A percentile compares a stretch with the other conserved stretches of the same genome.
Conservation (phyloP, 2,329 filamentous ascomycete species). For the Xylariaceae sp. region DNA sequence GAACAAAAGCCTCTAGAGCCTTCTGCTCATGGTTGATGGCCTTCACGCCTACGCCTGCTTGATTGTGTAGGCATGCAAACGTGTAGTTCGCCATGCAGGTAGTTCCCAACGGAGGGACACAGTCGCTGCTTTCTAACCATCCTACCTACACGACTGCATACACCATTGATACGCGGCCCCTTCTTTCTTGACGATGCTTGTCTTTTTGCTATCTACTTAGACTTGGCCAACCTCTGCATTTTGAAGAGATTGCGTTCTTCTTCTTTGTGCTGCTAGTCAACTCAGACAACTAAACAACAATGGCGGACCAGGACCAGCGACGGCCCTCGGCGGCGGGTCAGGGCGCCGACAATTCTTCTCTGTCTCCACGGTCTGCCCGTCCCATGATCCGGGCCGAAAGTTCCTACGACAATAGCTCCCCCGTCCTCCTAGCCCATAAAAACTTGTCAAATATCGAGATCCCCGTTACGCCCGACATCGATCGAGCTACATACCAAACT, state of each 20-base stretch:
- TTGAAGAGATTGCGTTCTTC: background rate
- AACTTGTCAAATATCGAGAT: constrained; percentile 34
- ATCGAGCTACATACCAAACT: constrained; percentile 32
- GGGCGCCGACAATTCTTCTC: constrained; percentile 20
- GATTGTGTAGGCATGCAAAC: background rate
- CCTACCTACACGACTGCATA: background rate
- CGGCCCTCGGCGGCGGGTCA: constrained; percentile 1
- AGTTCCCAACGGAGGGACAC: background rate
- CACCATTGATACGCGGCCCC: background rate
- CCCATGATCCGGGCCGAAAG: background rate
- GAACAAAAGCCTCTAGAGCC: constrained; percentile 6
- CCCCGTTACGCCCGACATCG: constrained; percentile 42
- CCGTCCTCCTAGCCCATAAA: constrained; percentile 36
- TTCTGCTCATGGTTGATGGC: background rate
- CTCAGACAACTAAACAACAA: constrained; percentile 21
- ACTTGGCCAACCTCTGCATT: background rate
- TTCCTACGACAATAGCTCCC: constrained; percentile 4
- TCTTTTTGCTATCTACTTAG: background rate
- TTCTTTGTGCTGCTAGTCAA: background rate
- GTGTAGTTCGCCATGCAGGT: background rate
- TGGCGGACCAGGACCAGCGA: constrained; percentile 23
- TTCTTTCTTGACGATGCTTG: background rate
- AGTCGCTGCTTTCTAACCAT: background rate
- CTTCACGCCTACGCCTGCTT: background rate
- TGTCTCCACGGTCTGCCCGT: constrained; percentile 14